phyloP scores from a whole-genome alignment of 78 protist species.

The Dictyostelium purpureum region DNA sequence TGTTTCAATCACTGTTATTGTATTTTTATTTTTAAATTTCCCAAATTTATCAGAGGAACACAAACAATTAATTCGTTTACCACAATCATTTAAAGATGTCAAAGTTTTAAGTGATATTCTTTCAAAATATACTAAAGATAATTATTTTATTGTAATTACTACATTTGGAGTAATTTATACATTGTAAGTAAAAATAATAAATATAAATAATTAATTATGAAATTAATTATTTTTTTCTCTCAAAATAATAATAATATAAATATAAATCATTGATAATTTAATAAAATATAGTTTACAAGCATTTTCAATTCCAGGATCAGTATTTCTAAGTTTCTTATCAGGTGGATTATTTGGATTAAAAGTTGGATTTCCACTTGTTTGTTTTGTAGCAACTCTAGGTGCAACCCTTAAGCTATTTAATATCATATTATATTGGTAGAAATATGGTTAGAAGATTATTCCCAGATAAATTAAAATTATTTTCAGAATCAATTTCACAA shows the following conservation, averaged over 20 bases:
- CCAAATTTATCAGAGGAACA: constrained; percentile 59
- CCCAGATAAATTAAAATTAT: constrained; percentile 47
- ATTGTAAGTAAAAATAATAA: constrained; percentile 35
- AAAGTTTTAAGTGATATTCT: constrained; percentile 46
- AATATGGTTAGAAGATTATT: constrained; percentile 45
- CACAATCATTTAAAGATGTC: constrained; percentile 63
- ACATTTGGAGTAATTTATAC: constrained; percentile 63
- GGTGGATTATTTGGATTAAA: constrained; percentile 80
- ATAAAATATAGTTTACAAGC: constrained; percentile 62
- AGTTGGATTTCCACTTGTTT: constrained; percentile 82
- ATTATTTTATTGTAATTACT: constrained; percentile 57
- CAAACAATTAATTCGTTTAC: constrained; percentile 39
- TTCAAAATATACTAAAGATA: constrained; percentile 69
- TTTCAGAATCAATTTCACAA: constrained; percentile 15
- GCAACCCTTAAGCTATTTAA: constrained; percentile 50
- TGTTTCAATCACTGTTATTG: constrained; percentile 16
- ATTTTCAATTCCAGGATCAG: constrained; percentile 84
- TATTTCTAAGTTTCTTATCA: constrained; percentile 66
- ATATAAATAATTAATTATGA: background rate
- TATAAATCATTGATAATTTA: background rate
- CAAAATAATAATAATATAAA: background rate
- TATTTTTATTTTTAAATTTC: constrained; percentile 50
- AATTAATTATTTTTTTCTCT: background rate
- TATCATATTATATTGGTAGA: constrained; percentile 49
- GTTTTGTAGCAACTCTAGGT: constrained; percentile 71